A percentile compares a stretch with the other conserved stretches of the same genome.
Evolutionary conservation across 116 monocot genomes (phyloP).

Genomic region (Papilionanthe hybrid): DNA sequence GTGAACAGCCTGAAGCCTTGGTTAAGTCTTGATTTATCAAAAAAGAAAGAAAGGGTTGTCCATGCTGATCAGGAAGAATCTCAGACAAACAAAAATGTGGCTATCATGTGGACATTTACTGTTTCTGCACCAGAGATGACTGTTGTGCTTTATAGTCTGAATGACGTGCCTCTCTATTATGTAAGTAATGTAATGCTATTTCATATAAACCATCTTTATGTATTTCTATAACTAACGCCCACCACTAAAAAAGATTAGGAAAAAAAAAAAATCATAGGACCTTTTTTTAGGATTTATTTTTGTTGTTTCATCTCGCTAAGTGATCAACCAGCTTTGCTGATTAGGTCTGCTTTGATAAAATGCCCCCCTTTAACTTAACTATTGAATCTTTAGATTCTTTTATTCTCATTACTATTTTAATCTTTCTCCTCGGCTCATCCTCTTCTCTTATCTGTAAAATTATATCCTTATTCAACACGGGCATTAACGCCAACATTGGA

Average conservation of each 20-base stretch:
- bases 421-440: neutral
- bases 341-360: neutral
- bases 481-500: neutral
- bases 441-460: neutral
- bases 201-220: neutral
- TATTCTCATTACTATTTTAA: neutral
- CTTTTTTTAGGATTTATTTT: neutral
- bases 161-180: conserved; percentile 71
- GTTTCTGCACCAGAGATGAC: conserved; percentile 95
- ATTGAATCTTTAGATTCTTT: neutral
- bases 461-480: neutral
- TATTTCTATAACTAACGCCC: neutral
- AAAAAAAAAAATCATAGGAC: neutral
- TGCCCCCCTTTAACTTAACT: neutral
- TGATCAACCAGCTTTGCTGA: neutral
- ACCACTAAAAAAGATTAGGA: neutral
- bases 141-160: conserved; percentile 67
- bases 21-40: conserved; percentile 51
- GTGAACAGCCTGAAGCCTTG: conserved; percentile 68
- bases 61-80: conserved; percentile 28
- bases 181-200: conserved; percentile 37
- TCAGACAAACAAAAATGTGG: conserved; percentile 27
- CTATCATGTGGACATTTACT: conserved; percentile 90
- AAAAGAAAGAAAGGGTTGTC: conserved; percentile 52
- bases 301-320: neutral